A percentile compares a stretch with the other conserved stretches of the same genome.
These are phyloP conservation scores for Xylaria polymorpha DNA, from an alignment of 2,329 filamentous ascomycete species.

Conservation along the genomic window DNA sequence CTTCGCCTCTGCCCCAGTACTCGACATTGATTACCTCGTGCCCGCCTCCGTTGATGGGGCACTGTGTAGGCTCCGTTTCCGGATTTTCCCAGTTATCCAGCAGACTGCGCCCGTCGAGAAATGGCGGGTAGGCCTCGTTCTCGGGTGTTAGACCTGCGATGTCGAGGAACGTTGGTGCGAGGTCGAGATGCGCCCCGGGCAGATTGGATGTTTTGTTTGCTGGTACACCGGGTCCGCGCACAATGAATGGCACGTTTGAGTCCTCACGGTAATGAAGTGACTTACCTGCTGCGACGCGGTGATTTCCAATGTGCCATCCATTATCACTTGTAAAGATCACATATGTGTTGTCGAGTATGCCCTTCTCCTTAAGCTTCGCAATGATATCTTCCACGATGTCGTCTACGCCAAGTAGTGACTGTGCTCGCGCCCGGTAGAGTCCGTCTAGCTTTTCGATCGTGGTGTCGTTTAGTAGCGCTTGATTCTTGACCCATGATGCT, in stretches of 20 bases:
- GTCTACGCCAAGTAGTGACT: conserved; percentile 49
- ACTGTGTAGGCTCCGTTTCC: conserved; percentile 2
- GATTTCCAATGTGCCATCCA: conserved; percentile 36
- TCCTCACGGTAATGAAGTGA: conserved; percentile 31
- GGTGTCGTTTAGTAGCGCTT: conserved; percentile 21
- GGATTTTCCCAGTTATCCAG: conserved; percentile 32
- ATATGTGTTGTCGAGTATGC: conserved; percentile 35
- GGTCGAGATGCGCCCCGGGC: conserved; percentile 33
- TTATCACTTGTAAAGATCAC: conserved; percentile 37
- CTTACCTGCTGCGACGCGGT: conserved; percentile 33
- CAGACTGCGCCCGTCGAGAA: conserved; percentile 37
- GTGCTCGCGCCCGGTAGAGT: conserved; percentile 36
- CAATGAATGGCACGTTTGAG: conserved; percentile 37
- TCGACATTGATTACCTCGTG: conserved; percentile 38
- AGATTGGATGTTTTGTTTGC: conserved; percentile 28
- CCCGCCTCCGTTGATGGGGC: conserved; percentile 23
- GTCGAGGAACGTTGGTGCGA: conserved; percentile 38
- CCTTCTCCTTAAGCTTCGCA: conserved; percentile 44
- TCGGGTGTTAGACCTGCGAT: conserved; percentile 25
- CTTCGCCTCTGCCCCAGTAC: conserved; percentile 36
- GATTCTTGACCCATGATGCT: conserved; percentile 27
- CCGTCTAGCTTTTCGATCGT: conserved; percentile 25
- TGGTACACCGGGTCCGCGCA: conserved; percentile 35
- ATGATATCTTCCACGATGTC: conserved; percentile 52
- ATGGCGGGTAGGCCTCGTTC: conserved; percentile 21